Evolutionary conservation across 305 asterid genomes (phyloP).

Genomic region (Nicotiana rustica): DNA sequence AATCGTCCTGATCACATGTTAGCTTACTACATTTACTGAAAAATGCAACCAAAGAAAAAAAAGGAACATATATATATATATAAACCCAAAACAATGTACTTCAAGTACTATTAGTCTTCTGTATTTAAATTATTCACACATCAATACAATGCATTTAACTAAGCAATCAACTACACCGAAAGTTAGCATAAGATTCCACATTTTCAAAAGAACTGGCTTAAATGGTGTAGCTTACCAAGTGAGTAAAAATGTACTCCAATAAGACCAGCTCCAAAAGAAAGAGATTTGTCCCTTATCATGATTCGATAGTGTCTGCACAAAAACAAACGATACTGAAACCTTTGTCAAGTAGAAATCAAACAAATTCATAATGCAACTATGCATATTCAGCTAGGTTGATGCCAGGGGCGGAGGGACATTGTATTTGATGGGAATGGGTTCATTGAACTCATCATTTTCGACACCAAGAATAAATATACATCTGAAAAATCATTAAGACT

Average conservation of each 20-base stretch:
- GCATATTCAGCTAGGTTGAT: neutral
- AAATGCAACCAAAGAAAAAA: neutral
- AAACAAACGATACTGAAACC: neutral
- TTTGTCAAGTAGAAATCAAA: neutral
- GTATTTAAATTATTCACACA: neutral
- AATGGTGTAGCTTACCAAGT: slow-evolving; percentile 59
- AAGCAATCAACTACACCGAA: neutral
- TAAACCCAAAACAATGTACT: neutral
- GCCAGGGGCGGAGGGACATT: too few species aligned
- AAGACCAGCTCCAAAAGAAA: slow-evolving; percentile 85
- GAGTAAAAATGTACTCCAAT: slow-evolving; percentile 82
- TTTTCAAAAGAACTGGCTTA: neutral
- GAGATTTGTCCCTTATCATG: slow-evolving; percentile 63
- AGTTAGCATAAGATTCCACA: slow-evolving; percentile 15
- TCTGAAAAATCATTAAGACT: neutral
- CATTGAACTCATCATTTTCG: too few species aligned
- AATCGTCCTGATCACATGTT: neutral
- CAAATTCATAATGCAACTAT: slow-evolving; percentile 3
- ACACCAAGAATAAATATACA: too few species aligned
- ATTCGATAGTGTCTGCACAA: slow-evolving; percentile 57
- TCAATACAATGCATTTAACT: neutral
- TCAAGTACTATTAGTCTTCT: neutral
- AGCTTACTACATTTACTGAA: neutral
- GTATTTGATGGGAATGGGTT: too few species aligned
- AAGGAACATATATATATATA: too few species aligned